Conservation (phyloP, 345 rosid species). For the Linum usitatissimum region DNA sequence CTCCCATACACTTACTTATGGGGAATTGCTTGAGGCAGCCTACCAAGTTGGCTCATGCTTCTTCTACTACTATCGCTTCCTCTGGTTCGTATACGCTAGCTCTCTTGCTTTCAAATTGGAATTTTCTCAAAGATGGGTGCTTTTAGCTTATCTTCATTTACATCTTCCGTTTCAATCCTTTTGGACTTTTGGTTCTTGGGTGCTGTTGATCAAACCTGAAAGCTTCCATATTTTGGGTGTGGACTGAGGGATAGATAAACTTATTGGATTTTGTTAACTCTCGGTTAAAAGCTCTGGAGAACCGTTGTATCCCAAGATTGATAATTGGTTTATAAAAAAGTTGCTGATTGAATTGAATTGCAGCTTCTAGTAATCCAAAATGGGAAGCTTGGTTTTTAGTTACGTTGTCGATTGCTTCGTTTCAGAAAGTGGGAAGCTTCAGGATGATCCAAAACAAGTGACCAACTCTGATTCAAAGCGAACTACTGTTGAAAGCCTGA, state of each 20-base stretch:
- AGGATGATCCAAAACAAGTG: constrained; percentile 15
- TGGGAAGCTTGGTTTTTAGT: not conserved
- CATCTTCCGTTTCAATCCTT: too few species aligned
- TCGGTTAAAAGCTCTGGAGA: too few species aligned
- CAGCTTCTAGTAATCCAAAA: not conserved
- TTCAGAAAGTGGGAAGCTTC: constrained; percentile 27
- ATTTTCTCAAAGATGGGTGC: too few species aligned
- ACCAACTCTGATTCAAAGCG: constrained; percentile 8
- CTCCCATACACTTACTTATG: not conserved
- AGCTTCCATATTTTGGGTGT: too few species aligned
- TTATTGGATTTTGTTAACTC: too few species aligned
- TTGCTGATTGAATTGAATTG: not conserved
- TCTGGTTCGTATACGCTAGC: not conserved
- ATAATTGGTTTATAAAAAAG: too few species aligned
- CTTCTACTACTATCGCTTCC: not conserved
- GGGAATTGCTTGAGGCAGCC: constrained; percentile 6
- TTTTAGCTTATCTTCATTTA: too few species aligned
- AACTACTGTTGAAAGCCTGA: constrained; percentile 16
- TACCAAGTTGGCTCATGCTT: constrained; percentile 5
- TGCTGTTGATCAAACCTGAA: too few species aligned
- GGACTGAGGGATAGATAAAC: too few species aligned
- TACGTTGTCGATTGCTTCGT: not conserved
- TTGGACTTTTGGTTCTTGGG: too few species aligned
- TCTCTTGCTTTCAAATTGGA: not conserved
- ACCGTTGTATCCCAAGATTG: too few species aligned